Evolutionary conservation across 495 filamentous ascomycete genomes (phyloP).

Genomic region (Parachaetomium inaequale): DNA sequence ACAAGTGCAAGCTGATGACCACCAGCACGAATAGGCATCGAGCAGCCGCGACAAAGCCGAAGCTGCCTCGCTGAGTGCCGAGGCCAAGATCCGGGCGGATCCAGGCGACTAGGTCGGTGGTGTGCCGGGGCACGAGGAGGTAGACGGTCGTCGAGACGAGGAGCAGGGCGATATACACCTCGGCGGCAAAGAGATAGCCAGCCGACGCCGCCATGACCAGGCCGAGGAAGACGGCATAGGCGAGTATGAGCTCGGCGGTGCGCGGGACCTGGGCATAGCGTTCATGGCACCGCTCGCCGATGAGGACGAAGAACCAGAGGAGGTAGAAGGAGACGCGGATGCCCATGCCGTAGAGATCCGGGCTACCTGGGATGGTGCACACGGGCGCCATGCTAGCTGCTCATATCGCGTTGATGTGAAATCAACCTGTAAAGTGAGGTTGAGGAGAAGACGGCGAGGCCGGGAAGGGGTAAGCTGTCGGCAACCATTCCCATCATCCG

Average conservation of each 20-base stretch:
- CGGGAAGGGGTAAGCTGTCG: neutral
- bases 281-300: slow-evolving; percentile 25
- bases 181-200: slow-evolving; percentile 13
- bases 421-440: neutral
- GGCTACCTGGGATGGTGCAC: slow-evolving; percentile 20
- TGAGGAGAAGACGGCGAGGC: neutral
- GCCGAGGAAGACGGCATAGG: slow-evolving; percentile 25
- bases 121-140: slow-evolving; percentile 31
- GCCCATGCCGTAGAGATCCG: slow-evolving; percentile 32
- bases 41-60: neutral
- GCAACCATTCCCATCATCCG: neutral
- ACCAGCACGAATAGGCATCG: slow-evolving; percentile 27
- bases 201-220: slow-evolving; percentile 13
- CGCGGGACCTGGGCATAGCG: slow-evolving; percentile 17
- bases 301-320: slow-evolving; percentile 28
- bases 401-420: neutral
- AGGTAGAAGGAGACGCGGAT: slow-evolving; percentile 40
- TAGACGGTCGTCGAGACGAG: slow-evolving; percentile 37
- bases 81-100: slow-evolving; percentile 26
- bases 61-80: neutral
- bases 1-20: slow-evolving; percentile 35
- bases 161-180: slow-evolving; percentile 38
- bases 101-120: slow-evolving; percentile 31
- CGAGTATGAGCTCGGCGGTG: slow-evolving; percentile 19
- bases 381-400: slow-evolving; percentile 3